Conservation (phyloP, 352 stramenopile genomes). For the Peronosclerospora sorghi region DNA sequence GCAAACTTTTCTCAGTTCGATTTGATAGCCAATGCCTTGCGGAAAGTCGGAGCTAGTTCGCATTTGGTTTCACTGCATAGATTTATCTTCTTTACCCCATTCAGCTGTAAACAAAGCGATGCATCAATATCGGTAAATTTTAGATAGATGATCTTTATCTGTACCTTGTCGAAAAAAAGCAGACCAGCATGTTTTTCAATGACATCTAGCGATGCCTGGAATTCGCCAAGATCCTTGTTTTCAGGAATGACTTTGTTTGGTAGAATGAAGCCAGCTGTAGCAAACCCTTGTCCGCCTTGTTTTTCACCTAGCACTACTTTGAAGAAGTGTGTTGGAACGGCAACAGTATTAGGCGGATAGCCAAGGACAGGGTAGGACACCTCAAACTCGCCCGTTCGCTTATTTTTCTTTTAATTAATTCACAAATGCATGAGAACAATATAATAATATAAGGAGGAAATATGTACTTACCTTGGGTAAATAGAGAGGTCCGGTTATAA, state of each 20-base stretch:
- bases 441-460: no score
- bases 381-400: conserved; percentile 47
- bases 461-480: conserved; percentile 55
- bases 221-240: conserved; percentile 71
- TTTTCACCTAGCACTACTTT: conserved; percentile 85
- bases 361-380: conserved; percentile 76
- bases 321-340: conserved; percentile 95
- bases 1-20: conserved; percentile 6
- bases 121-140: background rate
- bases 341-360: conserved; percentile 74
- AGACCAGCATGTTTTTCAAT: conserved; percentile 89
- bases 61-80: conserved; percentile 66
- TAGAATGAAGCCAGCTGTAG: conserved; percentile 89
- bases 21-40: conserved; percentile 12
- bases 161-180: conserved; percentile 88
- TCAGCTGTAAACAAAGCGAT: conserved; percentile 22
- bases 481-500: conserved; percentile 91
- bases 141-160: background rate
- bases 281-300: conserved; percentile 36
- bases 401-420: conserved; percentile 36
- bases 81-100: conserved; percentile 32
- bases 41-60: conserved; percentile 36
- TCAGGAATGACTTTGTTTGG: conserved; percentile 82
- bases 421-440: background rate
- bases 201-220: conserved; percentile 83